Conservation (phyloP, 768 basidiomycete species). For the Calocybe gangraenosa region DNA sequence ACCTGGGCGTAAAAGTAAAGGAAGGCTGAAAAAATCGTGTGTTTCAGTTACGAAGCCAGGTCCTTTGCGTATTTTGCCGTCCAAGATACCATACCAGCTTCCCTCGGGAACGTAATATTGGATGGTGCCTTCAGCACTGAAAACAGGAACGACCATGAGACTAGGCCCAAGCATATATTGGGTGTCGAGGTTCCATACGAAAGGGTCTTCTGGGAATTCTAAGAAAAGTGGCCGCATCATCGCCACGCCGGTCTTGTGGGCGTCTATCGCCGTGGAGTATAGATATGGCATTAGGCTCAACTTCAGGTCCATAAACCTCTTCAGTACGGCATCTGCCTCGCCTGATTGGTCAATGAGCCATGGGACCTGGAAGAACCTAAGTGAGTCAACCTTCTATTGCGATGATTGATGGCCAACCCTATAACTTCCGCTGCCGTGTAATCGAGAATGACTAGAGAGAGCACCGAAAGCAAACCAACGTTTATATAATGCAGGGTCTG, state of each 20-base stretch:
- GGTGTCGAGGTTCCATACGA: constrained; percentile 26
- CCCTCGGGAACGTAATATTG: constrained; percentile 28
- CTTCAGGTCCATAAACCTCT: constrained; percentile 38
- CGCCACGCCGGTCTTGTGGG: constrained; percentile 26
- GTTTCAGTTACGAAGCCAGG: constrained; percentile 24
- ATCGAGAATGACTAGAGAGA: constrained; percentile 37
- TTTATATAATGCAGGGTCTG: constrained; percentile 35
- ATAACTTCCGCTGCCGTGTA: constrained; percentile 45
- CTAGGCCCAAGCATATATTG: constrained; percentile 29
- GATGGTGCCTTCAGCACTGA: constrained; percentile 22
- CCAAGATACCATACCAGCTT: constrained; percentile 26
- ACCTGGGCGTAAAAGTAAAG: constrained; percentile 25
- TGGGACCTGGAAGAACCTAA: constrained; percentile 24
- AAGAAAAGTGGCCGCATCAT: constrained; percentile 32
- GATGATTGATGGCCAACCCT: constrained; percentile 24
- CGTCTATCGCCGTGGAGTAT: constrained; percentile 24
- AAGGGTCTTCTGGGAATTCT: constrained; percentile 29
- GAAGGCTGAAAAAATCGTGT: constrained; percentile 25
- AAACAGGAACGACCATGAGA: constrained; percentile 28
- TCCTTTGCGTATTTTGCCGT: constrained; percentile 23
- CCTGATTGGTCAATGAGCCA: constrained; percentile 40
- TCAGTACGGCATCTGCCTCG: constrained; percentile 31
- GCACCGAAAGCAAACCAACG: constrained; percentile 42
- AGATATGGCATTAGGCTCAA: constrained; percentile 45
- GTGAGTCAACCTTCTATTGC: not conserved